phyloP scores from a whole-genome alignment of 768 basidiomycete genomes.

The Termitomyces titanicus region DNA sequence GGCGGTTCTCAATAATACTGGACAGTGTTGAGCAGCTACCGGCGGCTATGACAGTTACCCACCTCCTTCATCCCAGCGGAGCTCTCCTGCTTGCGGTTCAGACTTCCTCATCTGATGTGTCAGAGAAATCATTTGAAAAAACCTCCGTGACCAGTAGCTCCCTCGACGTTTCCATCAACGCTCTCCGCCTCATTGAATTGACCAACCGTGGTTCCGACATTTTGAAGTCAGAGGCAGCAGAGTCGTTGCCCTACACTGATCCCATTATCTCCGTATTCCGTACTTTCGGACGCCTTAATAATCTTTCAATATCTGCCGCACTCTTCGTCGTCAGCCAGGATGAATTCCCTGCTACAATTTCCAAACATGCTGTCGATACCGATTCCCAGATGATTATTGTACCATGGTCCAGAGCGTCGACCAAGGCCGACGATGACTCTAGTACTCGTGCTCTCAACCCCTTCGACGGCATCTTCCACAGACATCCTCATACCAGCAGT shows the following conservation, averaged over 20 bases:
- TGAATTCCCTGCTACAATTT: slow-evolving; percentile 66
- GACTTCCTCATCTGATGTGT: slow-evolving; percentile 23
- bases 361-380: slow-evolving; percentile 51
- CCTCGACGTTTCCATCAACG: slow-evolving; percentile 50
- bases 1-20: slow-evolving; percentile 67
- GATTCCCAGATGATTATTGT: slow-evolving; percentile 74
- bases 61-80: slow-evolving; percentile 55
- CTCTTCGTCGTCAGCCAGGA: slow-evolving; percentile 76
- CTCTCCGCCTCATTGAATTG: slow-evolving; percentile 85
- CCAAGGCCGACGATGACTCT: slow-evolving; percentile 19
- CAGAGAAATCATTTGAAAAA: slow-evolving; percentile 16
- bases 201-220: slow-evolving; percentile 85
- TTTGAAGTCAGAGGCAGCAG: slow-evolving; percentile 74
- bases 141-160: slow-evolving; percentile 1
- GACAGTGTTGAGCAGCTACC: slow-evolving; percentile 81
- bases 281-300: slow-evolving; percentile 72
- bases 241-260: slow-evolving; percentile 66
- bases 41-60: slow-evolving; percentile 75
- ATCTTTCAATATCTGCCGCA: slow-evolving; percentile 59
- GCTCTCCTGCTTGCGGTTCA: background rate
- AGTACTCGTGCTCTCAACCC: slow-evolving; percentile 44
- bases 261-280: slow-evolving; percentile 69
- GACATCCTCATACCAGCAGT: slow-evolving; percentile 25
- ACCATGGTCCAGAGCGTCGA: slow-evolving; percentile 67
- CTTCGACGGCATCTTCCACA: slow-evolving; percentile 77